Base-by-base conservation (phyloP, 1,139 yeast species). In the Schwanniomyces etchellsii region DNA sequence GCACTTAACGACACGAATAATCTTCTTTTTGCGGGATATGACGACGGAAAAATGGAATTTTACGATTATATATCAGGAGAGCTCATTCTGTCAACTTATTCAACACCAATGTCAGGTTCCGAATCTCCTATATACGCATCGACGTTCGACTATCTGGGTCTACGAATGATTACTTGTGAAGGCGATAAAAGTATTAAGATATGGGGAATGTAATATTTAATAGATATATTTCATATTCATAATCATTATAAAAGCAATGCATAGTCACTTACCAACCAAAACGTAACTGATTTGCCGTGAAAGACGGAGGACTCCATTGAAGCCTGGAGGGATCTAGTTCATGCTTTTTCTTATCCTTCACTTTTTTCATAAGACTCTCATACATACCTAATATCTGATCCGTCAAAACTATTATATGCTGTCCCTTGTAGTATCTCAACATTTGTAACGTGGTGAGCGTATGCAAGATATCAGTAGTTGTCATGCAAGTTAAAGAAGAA, bases 221-320 rank as follows among this genome's bases (percentile, higher is more conserved):
- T 24, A n/a, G 16, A 20, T 9, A 20, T 25, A 25, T 14, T 20
- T 20, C 23, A 18, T 7, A 18, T n/a, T 18, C 9, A 23, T 7
- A 23, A 7, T n/a, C 11, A 23, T 7, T n/a, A 18, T 18, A n/a
- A 18, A 18, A 18, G 9, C 7, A 18, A n/a, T 18, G 7, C n/a
- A n/a, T n/a, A n/a, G n/a, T 10, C 13, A 11, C 11, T 42, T 60
- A 89, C 96, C 96, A 89, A 3, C 96, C 97, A 57, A 91, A 91
- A 44, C 97, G 70, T 48, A 91, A 64, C 63, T 91, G 97, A 34
- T 95, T 89, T 14, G 97, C 96, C 1, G 96, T 89, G 53, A 91
- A 91, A 14, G 84, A 81, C 0, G 99, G 99, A 4, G 98, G 97
- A 39, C 83, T 83, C 99, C 99, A 91, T 21, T 70, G 65, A 36